Percentiles rank a stretch among this genome's conserved stretches.
Evolutionary conservation across 2,329 filamentous ascomycete genomes (phyloP).

Genomic region (Fusarium floridanum): DNA sequence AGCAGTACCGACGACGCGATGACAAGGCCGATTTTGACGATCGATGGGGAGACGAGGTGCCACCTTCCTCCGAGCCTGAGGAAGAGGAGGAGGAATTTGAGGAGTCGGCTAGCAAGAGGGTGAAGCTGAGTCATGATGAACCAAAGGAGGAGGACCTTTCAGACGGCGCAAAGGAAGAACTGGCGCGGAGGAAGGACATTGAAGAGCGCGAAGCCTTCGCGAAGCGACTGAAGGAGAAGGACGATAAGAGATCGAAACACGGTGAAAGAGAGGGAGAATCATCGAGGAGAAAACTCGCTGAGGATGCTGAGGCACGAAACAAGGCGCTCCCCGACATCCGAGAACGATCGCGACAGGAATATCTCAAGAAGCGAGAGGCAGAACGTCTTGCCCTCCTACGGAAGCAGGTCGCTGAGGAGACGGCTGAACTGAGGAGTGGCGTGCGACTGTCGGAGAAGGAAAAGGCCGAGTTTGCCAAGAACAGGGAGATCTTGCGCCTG

Average conservation of each 20-base stretch:
- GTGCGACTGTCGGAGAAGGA: slow-evolving; percentile 81
- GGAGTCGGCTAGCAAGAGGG: slow-evolving; percentile 78
- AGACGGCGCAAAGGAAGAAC: slow-evolving; percentile 70
- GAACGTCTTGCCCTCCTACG: slow-evolving; percentile 88
- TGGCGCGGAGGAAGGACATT: slow-evolving; percentile 73
- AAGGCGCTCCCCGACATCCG: slow-evolving; percentile 85
- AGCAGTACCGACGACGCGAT: slow-evolving; percentile 59
- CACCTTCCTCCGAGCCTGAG: slow-evolving; percentile 56
- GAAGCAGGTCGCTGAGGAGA: slow-evolving; percentile 91
- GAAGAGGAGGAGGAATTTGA: slow-evolving; percentile 70
- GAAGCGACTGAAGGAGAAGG: slow-evolving; percentile 79
- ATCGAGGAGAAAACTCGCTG: slow-evolving; percentile 63
- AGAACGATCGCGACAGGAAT: slow-evolving; percentile 88
- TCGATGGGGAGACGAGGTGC: slow-evolving; percentile 85
- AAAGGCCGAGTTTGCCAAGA: slow-evolving; percentile 89
- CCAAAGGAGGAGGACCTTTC: slow-evolving; percentile 64
- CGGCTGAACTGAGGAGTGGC: slow-evolving; percentile 82
- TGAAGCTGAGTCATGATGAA: slow-evolving; percentile 72
- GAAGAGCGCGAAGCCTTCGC: slow-evolving; percentile 85
- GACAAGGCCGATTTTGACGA: slow-evolving; percentile 73
- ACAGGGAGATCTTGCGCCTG: slow-evolving; percentile 83
- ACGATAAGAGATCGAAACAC: slow-evolving; percentile 78
- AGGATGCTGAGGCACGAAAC: slow-evolving; percentile 73
- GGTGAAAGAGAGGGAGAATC: slow-evolving; percentile 69
- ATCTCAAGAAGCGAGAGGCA: slow-evolving; percentile 90